Evolutionary conservation across 805 yeast genomes (phyloP).

Genomic region (Schizosaccharomyces octosporus): DNA sequence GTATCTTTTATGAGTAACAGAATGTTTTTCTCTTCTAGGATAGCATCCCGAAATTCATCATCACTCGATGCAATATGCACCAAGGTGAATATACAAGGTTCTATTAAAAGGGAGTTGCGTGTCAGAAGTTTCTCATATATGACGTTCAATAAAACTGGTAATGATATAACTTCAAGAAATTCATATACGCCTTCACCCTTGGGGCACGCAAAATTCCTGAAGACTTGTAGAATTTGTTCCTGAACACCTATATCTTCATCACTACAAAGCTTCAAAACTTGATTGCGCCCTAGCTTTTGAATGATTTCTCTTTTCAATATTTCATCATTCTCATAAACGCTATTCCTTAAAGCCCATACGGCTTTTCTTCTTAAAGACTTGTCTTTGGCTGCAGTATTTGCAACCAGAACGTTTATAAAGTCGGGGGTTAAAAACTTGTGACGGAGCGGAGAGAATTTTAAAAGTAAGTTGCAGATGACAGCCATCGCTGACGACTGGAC

Average conservation of each 20-base stretch:
- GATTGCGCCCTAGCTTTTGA: neutral
- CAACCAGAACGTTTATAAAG: neutral
- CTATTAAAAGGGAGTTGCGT: neutral
- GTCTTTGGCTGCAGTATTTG: neutral
- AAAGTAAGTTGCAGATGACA: neutral
- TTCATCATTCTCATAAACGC: neutral
- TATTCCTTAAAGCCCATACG: neutral
- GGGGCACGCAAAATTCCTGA: neutral
- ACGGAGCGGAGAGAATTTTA: neutral
- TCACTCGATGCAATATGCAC: neutral
- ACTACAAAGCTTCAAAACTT: neutral
- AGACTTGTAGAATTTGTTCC: neutral
- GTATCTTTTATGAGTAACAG: neutral
- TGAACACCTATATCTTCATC: neutral
- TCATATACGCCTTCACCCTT: neutral
- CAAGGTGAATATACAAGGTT: neutral
- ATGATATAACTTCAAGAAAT: neutral
- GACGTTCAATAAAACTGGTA: neutral
- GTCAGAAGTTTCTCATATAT: neutral
- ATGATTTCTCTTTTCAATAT: neutral
- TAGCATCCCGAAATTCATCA: neutral
- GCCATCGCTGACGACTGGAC: neutral
- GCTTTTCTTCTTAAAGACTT: neutral
- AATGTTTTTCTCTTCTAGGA: neutral
- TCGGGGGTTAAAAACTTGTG: neutral